Percentiles rank a stretch among this genome's conserved stretches.
Conservation (phyloP, 2,329 filamentous ascomycete species). For the Paradendryphiella salina region DNA sequence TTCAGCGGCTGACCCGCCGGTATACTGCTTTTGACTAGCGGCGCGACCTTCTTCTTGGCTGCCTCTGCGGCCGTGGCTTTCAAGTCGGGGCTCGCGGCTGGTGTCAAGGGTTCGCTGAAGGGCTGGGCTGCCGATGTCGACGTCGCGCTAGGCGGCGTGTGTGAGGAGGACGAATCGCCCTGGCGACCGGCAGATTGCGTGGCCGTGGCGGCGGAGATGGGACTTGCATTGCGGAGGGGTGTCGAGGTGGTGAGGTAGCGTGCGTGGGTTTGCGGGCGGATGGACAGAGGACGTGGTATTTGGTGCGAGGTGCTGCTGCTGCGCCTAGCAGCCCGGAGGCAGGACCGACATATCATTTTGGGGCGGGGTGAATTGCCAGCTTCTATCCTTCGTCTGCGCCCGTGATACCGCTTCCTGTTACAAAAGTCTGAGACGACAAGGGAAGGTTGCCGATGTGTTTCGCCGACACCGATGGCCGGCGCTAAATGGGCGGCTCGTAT, state of each 20-base stretch:
- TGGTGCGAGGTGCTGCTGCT: conserved; percentile 37
- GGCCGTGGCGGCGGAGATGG: conserved; percentile 33
- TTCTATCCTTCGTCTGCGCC: not conserved
- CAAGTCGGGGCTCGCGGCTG: conserved; percentile 24
- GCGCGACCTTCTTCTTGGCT: conserved; percentile 37
- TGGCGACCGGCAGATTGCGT: conserved; percentile 35
- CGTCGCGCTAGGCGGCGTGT: conserved; percentile 47
- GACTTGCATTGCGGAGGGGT: conserved; percentile 28
- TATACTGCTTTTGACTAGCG: conserved; percentile 54
- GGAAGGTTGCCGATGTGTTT: conserved; percentile 15
- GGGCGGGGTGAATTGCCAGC: conserved; percentile 1
- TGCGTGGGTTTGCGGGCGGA: conserved; percentile 14
- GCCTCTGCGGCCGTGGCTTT: conserved; percentile 32
- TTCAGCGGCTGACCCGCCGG: conserved; percentile 69
- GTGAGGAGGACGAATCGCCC: conserved; percentile 28
- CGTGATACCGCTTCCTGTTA: not conserved
- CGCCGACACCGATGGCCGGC: conserved; percentile 9
- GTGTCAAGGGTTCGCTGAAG: conserved; percentile 49
- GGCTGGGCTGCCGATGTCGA: conserved; percentile 53
- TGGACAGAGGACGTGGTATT: conserved; percentile 1
- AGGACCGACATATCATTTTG: conserved; percentile 48
- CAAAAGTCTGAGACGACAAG: conserved; percentile 24
- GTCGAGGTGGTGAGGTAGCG: conserved; percentile 37
- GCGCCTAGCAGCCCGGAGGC: conserved; percentile 43
- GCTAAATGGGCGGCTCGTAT: not conserved